These are phyloP conservation scores for Solanum gandarillasii DNA, from an alignment of 257 asterid species.

Conservation along the genomic window DNA sequence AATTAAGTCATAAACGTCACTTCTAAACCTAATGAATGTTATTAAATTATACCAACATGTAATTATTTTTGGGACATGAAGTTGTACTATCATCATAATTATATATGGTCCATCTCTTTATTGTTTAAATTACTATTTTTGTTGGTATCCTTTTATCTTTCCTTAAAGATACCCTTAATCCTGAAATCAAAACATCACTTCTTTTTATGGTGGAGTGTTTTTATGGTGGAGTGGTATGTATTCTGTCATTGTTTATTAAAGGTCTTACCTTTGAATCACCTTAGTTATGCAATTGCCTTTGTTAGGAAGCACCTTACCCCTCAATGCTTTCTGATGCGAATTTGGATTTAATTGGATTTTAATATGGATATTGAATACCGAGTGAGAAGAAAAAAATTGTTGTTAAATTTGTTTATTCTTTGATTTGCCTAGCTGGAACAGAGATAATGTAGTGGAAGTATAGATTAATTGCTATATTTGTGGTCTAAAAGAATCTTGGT, in stretches of 20 bases:
- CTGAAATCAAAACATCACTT: not conserved
- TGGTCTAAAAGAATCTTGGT: not conserved
- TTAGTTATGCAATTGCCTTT: not conserved
- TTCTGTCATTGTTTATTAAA: no score
- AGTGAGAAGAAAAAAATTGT: not conserved
- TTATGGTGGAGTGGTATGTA: not conserved
- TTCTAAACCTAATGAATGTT: not conserved
- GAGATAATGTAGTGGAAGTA: not conserved
- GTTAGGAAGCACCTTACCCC: no score
- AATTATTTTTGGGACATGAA: not conserved
- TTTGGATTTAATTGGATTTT: fast-evolving
- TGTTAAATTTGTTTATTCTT: not conserved
- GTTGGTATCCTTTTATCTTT: not conserved
- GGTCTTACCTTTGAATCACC: no score
- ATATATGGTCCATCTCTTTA: not conserved
- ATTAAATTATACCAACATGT: not conserved
- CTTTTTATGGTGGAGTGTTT: not conserved
- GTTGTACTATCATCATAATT: not conserved
- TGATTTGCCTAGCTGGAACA: not conserved
- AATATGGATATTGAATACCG: fast-evolving
- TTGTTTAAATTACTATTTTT: not conserved
- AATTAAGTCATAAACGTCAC: not conserved
- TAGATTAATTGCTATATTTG: not conserved
- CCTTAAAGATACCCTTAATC: not conserved
- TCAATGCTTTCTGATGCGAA: no score